Evolutionary conservation across 345 rosid species (phyloP), one percentile per base, ranked within the genome.

Genomic region (Barbarea vulgaris): DNA sequence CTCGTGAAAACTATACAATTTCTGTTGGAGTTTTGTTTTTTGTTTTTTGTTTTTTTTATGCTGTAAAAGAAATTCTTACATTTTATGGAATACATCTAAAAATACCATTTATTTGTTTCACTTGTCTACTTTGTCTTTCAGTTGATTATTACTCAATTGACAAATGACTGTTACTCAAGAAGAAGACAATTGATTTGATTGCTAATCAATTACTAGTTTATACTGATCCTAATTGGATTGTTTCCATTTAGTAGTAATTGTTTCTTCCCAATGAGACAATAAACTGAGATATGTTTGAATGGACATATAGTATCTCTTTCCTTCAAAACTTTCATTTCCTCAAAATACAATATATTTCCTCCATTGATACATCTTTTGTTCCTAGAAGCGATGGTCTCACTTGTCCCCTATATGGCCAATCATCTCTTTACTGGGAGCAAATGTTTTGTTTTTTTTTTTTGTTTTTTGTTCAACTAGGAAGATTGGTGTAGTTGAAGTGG

Each of bases 1-100:
- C 75, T 70, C 67, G 25, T 70, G 67, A 31, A 42, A 19, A 58
- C 66, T n/a, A 51, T 15, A 31, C 22, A 34, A 18, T 31, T 47
- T 64, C 31, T n/a, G 18, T 46, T 42, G 36, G 13, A 2, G 1
- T 25, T 13, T 54, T 53, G 41, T 1, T 9, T 3, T 3, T 59
- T 60, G n/a, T n/a, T n/a, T n/a, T n/a, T n/a, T n/a, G n/a, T 1
- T 8, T 5, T 3, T 59, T 60, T 19, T 12, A 60, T 13, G 17
- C 3, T 59, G 13, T 2, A 17, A 58, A 11, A 24, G 0, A 5
- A 51, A 6, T 46, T 15, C 50, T 2, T 11, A 22, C 15, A 51
- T 51, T 51, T 10, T 51, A 21, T 51, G 57, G 12, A 17, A 17
- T 2, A 3, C 27, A 54, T 25, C 59, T 25, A n/a, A 6, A 27